A percentile compares a stretch with the other conserved stretches of the same genome.
Evolutionary conservation across 2,329 filamentous ascomycete species (phyloP).

Genomic region (Stylonectria norvegica): DNA sequence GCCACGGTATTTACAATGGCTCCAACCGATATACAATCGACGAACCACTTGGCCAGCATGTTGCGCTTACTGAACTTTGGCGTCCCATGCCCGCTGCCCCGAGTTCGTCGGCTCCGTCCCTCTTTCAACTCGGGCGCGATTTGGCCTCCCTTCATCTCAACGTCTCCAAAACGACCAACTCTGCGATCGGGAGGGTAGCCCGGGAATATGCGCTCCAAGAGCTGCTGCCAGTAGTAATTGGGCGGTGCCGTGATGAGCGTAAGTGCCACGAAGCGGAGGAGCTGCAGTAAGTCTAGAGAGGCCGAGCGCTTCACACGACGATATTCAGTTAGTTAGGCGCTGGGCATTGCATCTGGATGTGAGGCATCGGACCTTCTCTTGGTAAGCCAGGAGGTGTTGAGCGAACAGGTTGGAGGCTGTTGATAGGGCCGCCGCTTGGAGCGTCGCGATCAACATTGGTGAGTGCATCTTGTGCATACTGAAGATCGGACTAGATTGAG

Average conservation of each 20-base stretch:
- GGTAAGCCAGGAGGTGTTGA: constrained; percentile 51
- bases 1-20: constrained; percentile 45
- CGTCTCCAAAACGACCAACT: constrained; percentile 17
- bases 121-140: constrained; percentile 22
- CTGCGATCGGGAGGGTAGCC: constrained; percentile 33
- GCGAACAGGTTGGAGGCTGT: constrained; percentile 53
- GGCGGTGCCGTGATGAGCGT: constrained; percentile 53
- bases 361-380: constrained; percentile 35
- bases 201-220: constrained; percentile 51
- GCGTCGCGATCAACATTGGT: constrained; percentile 49
- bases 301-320: constrained; percentile 36
- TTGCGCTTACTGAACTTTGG: constrained; percentile 40
- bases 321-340: background rate
- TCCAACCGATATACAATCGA: constrained; percentile 47
- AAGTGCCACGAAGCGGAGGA: constrained; percentile 53
- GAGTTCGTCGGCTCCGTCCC: constrained; percentile 4
- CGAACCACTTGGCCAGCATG: constrained; percentile 47
- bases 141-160: constrained; percentile 29
- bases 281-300: constrained; percentile 43
- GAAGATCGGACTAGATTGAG: too few relatives aligned
- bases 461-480: constrained; percentile 42
- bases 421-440: constrained; percentile 51
- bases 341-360: background rate
- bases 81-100: constrained; percentile 8
- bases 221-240: constrained; percentile 57